Evolutionary conservation across 805 yeast species (phyloP).

Genomic region (Wickerhamiella occidentalis): DNA sequence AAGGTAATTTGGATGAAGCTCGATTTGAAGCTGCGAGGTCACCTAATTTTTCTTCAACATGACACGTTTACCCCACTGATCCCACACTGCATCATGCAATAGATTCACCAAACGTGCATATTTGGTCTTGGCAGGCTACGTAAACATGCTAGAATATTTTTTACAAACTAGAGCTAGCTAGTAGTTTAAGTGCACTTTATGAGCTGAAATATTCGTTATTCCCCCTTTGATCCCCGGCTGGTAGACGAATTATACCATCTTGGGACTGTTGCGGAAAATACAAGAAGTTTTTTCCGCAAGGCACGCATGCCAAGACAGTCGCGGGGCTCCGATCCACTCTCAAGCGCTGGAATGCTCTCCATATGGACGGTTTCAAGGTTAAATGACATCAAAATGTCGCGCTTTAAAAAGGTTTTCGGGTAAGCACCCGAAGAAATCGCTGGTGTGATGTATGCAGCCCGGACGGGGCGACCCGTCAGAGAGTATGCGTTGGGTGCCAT

Average conservation of each 20-base stretch:
- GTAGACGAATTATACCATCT: too few species aligned
- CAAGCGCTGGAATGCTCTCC: background rate
- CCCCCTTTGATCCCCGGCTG: too few species aligned
- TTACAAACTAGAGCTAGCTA: too few species aligned
- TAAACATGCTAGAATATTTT: too few species aligned
- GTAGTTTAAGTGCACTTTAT: too few species aligned
- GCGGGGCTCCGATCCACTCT: background rate
- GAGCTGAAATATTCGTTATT: too few species aligned
- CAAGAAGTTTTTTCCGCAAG: background rate
- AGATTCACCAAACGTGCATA: background rate
- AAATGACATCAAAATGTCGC: too few species aligned
- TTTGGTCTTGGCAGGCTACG: background rate
- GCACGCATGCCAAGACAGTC: background rate
- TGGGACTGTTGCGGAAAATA: background rate
- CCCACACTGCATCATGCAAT: background rate
- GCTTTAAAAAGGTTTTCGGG: background rate
- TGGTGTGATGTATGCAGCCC: background rate
- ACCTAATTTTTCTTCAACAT: background rate
- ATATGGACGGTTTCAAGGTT: too few species aligned
- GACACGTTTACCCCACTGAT: constrained; percentile 1
- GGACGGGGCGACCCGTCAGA: background rate
- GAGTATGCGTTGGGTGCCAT: background rate
- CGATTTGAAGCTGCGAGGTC: too few species aligned
- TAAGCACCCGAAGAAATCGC: background rate
- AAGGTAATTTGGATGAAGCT: too few species aligned